Conservation (phyloP, 495 filamentous ascomycete genomes). For the Xylaria venustula region DNA sequence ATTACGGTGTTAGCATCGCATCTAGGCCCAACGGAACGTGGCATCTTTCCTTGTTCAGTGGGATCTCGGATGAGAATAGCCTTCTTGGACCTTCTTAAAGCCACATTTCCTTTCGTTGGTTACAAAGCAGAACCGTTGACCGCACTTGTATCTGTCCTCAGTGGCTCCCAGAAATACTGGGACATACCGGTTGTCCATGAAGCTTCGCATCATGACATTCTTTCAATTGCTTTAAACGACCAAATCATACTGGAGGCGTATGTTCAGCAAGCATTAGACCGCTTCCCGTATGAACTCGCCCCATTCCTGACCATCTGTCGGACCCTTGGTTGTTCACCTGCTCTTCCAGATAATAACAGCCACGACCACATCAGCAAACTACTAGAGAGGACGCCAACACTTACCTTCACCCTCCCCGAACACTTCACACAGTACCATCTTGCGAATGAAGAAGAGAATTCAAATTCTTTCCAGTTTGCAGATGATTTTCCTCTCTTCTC, state of each 20-base stretch:
- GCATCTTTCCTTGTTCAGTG: slow-evolving; percentile 45
- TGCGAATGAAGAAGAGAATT: slow-evolving; percentile 80
- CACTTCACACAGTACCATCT: slow-evolving; percentile 69
- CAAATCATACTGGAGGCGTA: slow-evolving; percentile 53
- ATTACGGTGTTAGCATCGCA: slow-evolving; percentile 55
- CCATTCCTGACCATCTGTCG: slow-evolving; percentile 64
- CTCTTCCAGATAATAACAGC: slow-evolving; percentile 47
- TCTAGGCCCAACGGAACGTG: slow-evolving; percentile 43
- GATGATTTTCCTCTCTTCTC: slow-evolving; percentile 55
- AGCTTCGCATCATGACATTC: slow-evolving; percentile 45
- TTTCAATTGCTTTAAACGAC: slow-evolving; percentile 54
- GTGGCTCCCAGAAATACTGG: slow-evolving; percentile 55
- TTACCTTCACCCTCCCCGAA: slow-evolving; percentile 69
- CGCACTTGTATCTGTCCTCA: slow-evolving; percentile 60
- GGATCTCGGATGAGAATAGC: slow-evolving; percentile 54
- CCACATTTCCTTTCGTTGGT: slow-evolving; percentile 53
- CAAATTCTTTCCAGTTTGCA: slow-evolving; percentile 60
- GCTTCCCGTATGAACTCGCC: slow-evolving; percentile 85
- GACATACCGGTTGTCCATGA: slow-evolving; percentile 38
- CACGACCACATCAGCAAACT: slow-evolving; percentile 51
- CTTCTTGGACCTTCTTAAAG: slow-evolving; percentile 65
- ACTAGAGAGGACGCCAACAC: slow-evolving; percentile 61
- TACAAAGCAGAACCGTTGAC: slow-evolving; percentile 67
- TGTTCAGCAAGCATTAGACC: slow-evolving; percentile 60
- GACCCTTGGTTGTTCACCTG: slow-evolving; percentile 31